Evolutionary conservation across 1,284 basidiomycete species (phyloP).

Genomic region (Omphalotus olearius): DNA sequence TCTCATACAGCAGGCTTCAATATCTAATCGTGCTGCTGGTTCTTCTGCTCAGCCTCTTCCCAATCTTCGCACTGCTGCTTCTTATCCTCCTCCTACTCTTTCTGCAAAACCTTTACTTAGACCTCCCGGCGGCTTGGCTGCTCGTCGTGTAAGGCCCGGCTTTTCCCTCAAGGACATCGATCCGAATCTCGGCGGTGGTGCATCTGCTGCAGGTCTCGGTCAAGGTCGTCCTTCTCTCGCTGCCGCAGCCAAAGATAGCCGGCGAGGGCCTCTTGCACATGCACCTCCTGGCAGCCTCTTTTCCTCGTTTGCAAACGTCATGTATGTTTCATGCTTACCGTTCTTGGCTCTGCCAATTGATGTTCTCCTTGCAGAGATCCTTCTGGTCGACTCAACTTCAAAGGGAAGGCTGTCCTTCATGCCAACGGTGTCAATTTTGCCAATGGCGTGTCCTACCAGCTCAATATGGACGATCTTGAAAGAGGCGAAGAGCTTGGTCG

Average conservation of each 20-base stretch:
- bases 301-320: conserved; percentile 90
- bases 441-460: conserved; percentile 88
- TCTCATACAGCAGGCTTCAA: conserved; percentile 12
- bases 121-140: conserved; percentile 38
- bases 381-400: conserved; percentile 90
- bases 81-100: conserved; percentile 23
- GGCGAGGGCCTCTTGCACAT: conserved; percentile 28
- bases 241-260: conserved; percentile 34
- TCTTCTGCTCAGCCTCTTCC: conserved; percentile 23
- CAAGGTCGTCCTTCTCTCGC: conserved; percentile 53
- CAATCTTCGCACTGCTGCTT: conserved; percentile 26
- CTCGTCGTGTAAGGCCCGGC: conserved; percentile 51
- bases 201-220: conserved; percentile 65
- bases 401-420: conserved; percentile 90
- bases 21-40: conserved; percentile 12
- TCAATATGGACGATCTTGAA: conserved; percentile 95
- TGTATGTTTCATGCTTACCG: conserved; percentile 51
- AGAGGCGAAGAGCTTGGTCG: conserved; percentile 91
- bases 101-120: conserved; percentile 18
- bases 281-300: conserved; percentile 67
- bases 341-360: conserved; percentile 11
- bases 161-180: conserved; percentile 65
- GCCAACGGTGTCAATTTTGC: conserved; percentile 93
- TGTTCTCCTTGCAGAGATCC: conserved; percentile 65
- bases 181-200: conserved; percentile 40